Evolutionary conservation across 2,329 filamentous ascomycete genomes (phyloP).

Genomic region (Fusarium sarcochroum): DNA sequence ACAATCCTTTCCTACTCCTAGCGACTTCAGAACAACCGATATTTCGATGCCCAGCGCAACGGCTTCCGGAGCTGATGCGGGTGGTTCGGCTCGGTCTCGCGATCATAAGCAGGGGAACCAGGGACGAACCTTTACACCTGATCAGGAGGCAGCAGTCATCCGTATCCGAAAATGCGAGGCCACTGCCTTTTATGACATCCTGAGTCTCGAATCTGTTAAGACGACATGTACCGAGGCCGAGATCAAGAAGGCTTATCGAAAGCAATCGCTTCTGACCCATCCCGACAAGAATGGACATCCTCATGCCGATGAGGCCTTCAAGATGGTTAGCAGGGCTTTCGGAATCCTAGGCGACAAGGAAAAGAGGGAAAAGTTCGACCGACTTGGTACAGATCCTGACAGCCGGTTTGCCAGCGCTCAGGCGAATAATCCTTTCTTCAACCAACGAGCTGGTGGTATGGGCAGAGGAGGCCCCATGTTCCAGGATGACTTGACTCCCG

Average conservation of each 20-base stretch:
- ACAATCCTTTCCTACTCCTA: constrained; percentile 3
- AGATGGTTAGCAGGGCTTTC: constrained; percentile 96
- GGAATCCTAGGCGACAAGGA: constrained; percentile 93
- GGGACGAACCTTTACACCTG: constrained; percentile 83
- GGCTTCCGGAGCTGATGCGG: constrained; percentile 68
- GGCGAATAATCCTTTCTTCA: constrained; percentile 75
- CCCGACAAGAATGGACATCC: constrained; percentile 99
- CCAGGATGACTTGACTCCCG: constrained; percentile 93
- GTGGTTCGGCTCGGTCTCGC: constrained; percentile 64
- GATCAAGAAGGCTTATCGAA: constrained; percentile 98
- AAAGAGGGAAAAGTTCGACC: constrained; percentile 86
- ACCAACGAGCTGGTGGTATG: constrained; percentile 60
- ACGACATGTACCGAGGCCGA: constrained; percentile 81
- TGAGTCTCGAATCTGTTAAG: constrained; percentile 77
- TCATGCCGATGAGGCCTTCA: constrained; percentile 97
- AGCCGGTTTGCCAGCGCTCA: constrained; percentile 80
- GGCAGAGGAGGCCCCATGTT: constrained; percentile 75
- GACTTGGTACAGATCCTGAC: constrained; percentile 92
- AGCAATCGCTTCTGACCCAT: constrained; percentile 93
- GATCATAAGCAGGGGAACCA: constrained; percentile 84
- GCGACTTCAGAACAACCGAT: constrained; percentile 5
- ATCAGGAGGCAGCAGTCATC: constrained; percentile 92
- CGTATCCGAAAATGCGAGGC: constrained; percentile 86
- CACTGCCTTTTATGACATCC: constrained; percentile 96
- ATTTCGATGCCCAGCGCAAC: constrained; percentile 62